Evolutionary conservation across 2,329 filamentous ascomycete species (phyloP), one percentile per base, ranked within the genome.

Genomic region (Fusarium sambucinum): DNA sequence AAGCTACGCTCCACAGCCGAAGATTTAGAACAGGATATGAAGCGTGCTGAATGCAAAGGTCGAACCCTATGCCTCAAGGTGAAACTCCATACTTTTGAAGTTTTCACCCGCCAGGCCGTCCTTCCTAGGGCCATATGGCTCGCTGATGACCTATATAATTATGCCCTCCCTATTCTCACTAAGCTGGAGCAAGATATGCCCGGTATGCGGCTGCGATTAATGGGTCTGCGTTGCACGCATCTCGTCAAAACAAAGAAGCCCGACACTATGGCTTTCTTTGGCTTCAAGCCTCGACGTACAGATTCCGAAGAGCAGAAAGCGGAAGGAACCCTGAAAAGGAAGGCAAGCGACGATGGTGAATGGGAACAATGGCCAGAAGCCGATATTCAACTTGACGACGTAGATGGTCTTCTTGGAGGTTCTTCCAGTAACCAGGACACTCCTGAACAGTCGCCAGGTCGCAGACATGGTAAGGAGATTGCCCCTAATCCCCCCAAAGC

Each of bases 21-120:
- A 66, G 94, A 97, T 68, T 82, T 99, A 6, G 94, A 97, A 76
- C 91, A 92, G 69, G 95, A 98, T 73, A 84, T 98, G 81, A 85
- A 86, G 59, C 87, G 89, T 27, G 93, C 92, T 2, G 87, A 92
- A 68, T 93, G 92, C 79, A 97, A 95, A 78, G 95, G 95, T 1
- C 88, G 93, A n/a, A 98, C 95, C 0, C 81, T 99, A 2, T 93
- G 93, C 23, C 82, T 99, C 35, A 99, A 99, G 78, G 86, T 97
- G 68, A 99, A 99, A 77, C 82, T 98, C 10, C 93, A 97, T 77
- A 97, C 94, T 0, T 99, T 95, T 73, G 94, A 98, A 77, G 92
- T 97, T 21, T 86, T 93, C 52, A 97, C 94, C 0, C 86, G 96
- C 32, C 96, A 99, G 76, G 86, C 88, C 8, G 87, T 92, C 5